Evolutionary conservation across 768 basidiomycete genomes (phyloP).

Genomic region (Ephemerocybe angulata): DNA sequence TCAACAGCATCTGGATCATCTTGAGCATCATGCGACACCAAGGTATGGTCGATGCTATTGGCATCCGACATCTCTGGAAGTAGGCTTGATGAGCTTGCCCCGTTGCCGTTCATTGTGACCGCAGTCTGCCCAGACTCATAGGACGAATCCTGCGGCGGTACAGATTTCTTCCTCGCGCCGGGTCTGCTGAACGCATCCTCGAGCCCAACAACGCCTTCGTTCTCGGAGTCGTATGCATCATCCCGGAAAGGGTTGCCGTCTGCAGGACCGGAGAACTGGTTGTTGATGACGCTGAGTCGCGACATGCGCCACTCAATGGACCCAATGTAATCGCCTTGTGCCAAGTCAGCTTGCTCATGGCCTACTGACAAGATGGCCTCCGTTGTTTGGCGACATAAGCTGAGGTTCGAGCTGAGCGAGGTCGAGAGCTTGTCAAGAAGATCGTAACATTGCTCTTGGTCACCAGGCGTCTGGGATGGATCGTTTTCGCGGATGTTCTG

Average conservation of each 20-base stretch:
- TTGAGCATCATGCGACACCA: slow-evolving; percentile 19
- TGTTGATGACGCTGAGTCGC: slow-evolving; percentile 58
- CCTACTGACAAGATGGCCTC: slow-evolving; percentile 62
- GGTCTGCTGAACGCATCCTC: slow-evolving; percentile 46
- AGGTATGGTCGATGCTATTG: slow-evolving; percentile 24
- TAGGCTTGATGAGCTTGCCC: slow-evolving; percentile 2
- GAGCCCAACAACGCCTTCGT: slow-evolving; percentile 58
- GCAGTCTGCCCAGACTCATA: slow-evolving; percentile 25
- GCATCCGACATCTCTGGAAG: slow-evolving; percentile 15
- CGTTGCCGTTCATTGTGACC: not conserved
- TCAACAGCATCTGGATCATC: slow-evolving; percentile 18
- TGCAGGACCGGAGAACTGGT: slow-evolving; percentile 39
- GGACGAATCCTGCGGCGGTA: slow-evolving; percentile 22
- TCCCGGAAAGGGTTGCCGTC: slow-evolving; percentile 8
- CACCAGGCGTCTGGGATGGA: slow-evolving; percentile 24
- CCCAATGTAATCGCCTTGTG: slow-evolving; percentile 66
- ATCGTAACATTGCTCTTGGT: slow-evolving; percentile 36
- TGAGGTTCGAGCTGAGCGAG: slow-evolving; percentile 55
- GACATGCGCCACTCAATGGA: slow-evolving; percentile 80
- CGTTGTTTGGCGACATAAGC: slow-evolving; percentile 52
- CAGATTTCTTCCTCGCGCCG: slow-evolving; percentile 28
- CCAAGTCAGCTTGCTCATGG: slow-evolving; percentile 66
- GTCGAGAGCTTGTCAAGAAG: slow-evolving; percentile 47
- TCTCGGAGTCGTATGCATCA: slow-evolving; percentile 30
- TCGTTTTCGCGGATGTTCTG: slow-evolving; percentile 50